phyloP scores from a whole-genome alignment of 1,139 yeast genomes.

The Yamadazyma sp. region DNA sequence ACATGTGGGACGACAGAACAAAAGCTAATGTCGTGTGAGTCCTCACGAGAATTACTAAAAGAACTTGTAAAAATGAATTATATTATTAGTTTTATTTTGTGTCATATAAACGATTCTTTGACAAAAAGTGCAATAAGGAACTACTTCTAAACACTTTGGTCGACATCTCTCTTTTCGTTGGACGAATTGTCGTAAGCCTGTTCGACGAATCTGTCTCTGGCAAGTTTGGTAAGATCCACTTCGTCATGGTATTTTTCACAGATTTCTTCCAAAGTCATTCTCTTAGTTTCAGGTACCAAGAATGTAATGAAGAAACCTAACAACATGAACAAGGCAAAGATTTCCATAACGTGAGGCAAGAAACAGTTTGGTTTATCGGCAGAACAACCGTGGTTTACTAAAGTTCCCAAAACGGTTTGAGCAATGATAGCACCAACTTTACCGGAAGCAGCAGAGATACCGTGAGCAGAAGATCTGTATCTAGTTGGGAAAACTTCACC shows the following conservation, averaged over 20 bases:
- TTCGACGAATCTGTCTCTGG: slow-evolving; percentile 35
- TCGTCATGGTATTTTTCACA: slow-evolving; percentile 79
- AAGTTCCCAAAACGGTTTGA: slow-evolving; percentile 84
- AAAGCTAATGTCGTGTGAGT: no score
- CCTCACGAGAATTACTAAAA: no score
- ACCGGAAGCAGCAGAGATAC: slow-evolving; percentile 95
- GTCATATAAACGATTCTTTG: not conserved
- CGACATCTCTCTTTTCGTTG: slow-evolving; percentile 15
- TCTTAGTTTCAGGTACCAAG: slow-evolving; percentile 84
- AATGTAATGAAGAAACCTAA: slow-evolving; percentile 65
- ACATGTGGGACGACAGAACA: no score
- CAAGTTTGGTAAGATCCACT: slow-evolving; percentile 49
- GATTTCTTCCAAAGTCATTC: slow-evolving; percentile 82
- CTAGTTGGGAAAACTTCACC: slow-evolving; percentile 98
- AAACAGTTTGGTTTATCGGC: slow-evolving; percentile 62
- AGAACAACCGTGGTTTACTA: slow-evolving; percentile 74
- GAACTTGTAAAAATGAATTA: not conserved
- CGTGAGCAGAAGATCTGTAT: slow-evolving; percentile 98
- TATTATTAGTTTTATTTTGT: not conserved
- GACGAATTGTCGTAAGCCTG: slow-evolving; percentile 29
- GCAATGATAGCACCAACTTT: slow-evolving; percentile 97
- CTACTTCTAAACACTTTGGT: not conserved
- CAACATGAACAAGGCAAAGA: slow-evolving; percentile 88
- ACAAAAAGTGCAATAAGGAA: no score
- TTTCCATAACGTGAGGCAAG: slow-evolving; percentile 90